Base-by-base conservation (phyloP, 2,329 filamentous ascomycete species). In the Pyrenochaeta sp. region DNA sequence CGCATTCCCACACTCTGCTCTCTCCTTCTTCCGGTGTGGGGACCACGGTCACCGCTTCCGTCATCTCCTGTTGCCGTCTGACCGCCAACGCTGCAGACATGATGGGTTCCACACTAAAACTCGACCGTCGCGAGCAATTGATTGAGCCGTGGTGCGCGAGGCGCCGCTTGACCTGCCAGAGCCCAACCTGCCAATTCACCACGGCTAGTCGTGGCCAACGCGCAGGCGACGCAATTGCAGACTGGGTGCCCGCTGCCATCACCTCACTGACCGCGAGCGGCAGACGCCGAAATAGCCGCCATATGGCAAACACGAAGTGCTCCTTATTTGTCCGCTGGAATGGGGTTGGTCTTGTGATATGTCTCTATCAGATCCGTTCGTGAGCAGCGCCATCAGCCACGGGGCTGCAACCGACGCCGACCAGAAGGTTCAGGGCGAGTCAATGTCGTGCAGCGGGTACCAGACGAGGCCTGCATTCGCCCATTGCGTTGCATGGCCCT, bases 281-380 rank as follows among this genome's bases (percentile, higher is more conserved):
- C 44, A 44, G 37, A 49, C 51, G 43, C 53, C 57, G 55, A 63
- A 49, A 46, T 60, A 58, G 49, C 59, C 53, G 51, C 61, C 63
- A 55, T 47, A 40, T 50, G 40, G 37, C 54, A 54, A n/a, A 48
- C 46, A 48, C 54, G 45, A 46, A 53, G 56, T 53, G 46, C 45
- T 48, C 49, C 34, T 37, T 13, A 17, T 23, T 31, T 22, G 31
- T 21, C 40, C 31, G 18, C 36, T 49, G 48, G 43, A 35, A n/a
- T n/a, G 23, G 37, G 23, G 43, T 31, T 46, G 54, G 63, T 67
- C 66, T 64, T 66, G 66, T 69, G 65, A 68, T 55, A 50, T 51
- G 43, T 17, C 34, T 52, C 46, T 49, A 42, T 46, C 53, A 51
- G 44, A 45, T 51, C 28, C 53, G 43, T 29, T 50, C 52, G 38